Evolutionary conservation across 164 flowering plant genomes (phyloP), one percentile per base, ranked within the genome.

Genomic region (Aristolochia fimbriata): DNA sequence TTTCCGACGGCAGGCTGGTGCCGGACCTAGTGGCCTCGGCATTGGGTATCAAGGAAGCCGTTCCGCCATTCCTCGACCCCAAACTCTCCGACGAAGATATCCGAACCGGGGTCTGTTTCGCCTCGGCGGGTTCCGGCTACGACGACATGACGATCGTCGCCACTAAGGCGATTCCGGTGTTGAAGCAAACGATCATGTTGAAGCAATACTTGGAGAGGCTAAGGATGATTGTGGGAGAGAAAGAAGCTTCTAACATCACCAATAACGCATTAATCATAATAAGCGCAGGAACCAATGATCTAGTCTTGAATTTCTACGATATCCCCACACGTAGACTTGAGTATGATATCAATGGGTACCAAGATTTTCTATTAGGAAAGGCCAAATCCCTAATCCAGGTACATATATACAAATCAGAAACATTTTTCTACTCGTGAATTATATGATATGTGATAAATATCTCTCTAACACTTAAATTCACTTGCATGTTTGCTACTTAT

Each of bases 21-120:
- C 69, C 81, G 0, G 95, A 84, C 55, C 59, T 81, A 10, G 7
- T 84, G 24, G 83, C 86, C 0, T 70, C 76, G 0, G 17, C 15
- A 5, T 7, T 80, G 1, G 79, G 80, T 1, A 65, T 85, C 70
- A 83, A 80, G 64, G 69, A 78, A 7, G 13, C 30, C 11, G 71
- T 85, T n/a, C 95, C 91, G 2, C 76, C 91, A 0, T 82, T 67
- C 62, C 56, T 85, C 57, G 72, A 79, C 15, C 85, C 80, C 8
- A 48, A 8, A 11, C 53, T 83, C 0, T 41, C 76, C 0, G 64
- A 68, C 6, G 13, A 63, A 0, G 87, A 83, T 0, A 47, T 86
- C 0, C 27, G 14, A 0, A 75, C 83, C 0, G 80, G 89, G 13
- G 87, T 77, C 16, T 41, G 75, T 64, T 85, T 85, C 49, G 87